phyloP scores from a whole-genome alignment of 257 asterid genomes.

The Przewalskia tangutica region DNA sequence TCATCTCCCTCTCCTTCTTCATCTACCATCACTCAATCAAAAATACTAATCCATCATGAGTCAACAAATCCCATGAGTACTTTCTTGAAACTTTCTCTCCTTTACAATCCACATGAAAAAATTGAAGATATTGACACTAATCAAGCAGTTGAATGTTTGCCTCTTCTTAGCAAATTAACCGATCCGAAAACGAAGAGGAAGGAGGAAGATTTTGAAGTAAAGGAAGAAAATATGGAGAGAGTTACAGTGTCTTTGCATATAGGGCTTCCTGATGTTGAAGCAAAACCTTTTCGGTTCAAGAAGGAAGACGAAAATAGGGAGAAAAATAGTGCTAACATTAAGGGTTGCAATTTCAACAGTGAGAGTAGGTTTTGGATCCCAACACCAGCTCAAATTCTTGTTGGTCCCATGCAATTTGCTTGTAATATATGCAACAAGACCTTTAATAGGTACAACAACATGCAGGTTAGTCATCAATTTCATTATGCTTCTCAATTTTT shows the following conservation, averaged over 20 bases:
- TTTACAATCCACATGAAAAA: conserved; percentile 19
- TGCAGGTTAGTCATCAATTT: conserved; percentile 57
- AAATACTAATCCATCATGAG: background rate
- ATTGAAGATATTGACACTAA: background rate
- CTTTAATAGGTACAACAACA: conserved; percentile 91
- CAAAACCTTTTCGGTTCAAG: conserved; percentile 2
- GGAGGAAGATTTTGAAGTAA: conserved; percentile 20
- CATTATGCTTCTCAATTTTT: background rate
- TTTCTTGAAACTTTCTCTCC: conserved; percentile 38
- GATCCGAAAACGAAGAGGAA: conserved; percentile 26
- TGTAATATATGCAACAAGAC: conserved; percentile 78
- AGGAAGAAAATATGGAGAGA: conserved; percentile 28
- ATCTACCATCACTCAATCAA: conserved; percentile 12
- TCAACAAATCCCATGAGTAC: conserved; percentile 22
- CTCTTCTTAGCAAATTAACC: conserved; percentile 54
- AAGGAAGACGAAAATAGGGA: conserved; percentile 18
- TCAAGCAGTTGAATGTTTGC: conserved; percentile 52
- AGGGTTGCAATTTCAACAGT: conserved; percentile 16
- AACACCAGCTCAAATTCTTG: conserved; percentile 82
- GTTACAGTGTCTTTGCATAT: conserved; percentile 57
- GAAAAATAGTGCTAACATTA: conserved; percentile 7
- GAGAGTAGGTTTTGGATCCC: conserved; percentile 83
- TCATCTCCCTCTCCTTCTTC: conserved; percentile 5
- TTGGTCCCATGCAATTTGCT: conserved; percentile 90
- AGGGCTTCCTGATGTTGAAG: conserved; percentile 50